Conservation (phyloP, 2,329 filamentous ascomycete species). For the Coniochaeta pulveracea region DNA sequence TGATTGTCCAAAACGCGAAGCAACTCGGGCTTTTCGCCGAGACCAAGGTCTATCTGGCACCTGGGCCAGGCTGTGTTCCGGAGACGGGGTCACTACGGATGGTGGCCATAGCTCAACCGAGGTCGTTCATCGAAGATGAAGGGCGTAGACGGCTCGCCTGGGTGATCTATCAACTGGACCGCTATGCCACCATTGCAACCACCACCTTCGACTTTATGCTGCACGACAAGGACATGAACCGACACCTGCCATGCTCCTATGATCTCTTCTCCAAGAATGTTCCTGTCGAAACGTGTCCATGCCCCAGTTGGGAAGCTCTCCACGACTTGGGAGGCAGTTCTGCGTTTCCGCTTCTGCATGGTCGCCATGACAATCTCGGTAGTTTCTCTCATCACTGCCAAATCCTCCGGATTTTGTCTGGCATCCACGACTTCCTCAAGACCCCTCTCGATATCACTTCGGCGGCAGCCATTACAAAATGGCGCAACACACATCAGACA, state of each 20-base stretch:
- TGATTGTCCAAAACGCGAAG: conserved; percentile 25
- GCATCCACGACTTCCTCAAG: conserved; percentile 30
- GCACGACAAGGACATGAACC: conserved; percentile 25
- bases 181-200: conserved; percentile 30
- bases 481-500: conserved; percentile 27
- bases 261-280: conserved; percentile 31
- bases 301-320: conserved; percentile 7
- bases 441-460: conserved; percentile 26
- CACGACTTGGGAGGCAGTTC: neutral
- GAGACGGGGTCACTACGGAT: conserved; percentile 22
- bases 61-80: conserved; percentile 15
- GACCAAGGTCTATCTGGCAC: conserved; percentile 23
- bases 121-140: conserved; percentile 33
- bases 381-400: conserved; percentile 34
- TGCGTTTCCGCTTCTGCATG: conserved; percentile 14
- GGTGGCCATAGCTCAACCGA: conserved; percentile 22
- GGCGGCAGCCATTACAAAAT: conserved; percentile 23
- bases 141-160: conserved; percentile 28
- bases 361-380: conserved; percentile 28
- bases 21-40: conserved; percentile 28
- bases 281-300: conserved; percentile 27
- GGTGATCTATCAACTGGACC: conserved; percentile 33
- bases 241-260: conserved; percentile 30
- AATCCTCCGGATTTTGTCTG: conserved; percentile 28
- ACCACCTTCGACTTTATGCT: conserved; percentile 29